Base-by-base conservation (phyloP, 495 filamentous ascomycete species). In the Articulospora tetracladia region DNA sequence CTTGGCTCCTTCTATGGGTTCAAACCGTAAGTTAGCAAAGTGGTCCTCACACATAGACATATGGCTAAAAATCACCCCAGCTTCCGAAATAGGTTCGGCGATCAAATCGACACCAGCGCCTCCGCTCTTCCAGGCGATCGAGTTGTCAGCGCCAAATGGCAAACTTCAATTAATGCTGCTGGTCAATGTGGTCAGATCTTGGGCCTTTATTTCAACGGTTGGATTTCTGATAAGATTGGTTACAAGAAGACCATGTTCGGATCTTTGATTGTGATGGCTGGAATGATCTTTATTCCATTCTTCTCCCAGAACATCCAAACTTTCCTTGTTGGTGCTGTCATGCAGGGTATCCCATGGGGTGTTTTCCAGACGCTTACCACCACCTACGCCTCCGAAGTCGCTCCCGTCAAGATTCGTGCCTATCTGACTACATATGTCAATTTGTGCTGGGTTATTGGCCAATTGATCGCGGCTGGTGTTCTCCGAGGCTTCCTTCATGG, bases 271-370 rank as follows among this genome's bases (percentile, higher is more conserved):
- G 58, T 74, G 24, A 64, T 83, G 52, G 77, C 68, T 27, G 74
- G 67, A 0, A 75, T 81, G 53, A 76, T 83, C 56, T 83, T 82
- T 70, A 75, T 85, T 57, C 73, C 76, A 1, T 83, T 86, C 76
- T 88, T 87, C 44, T 83, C 87, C 30, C 73, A 77, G 7, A 85
- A 75, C 60, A 77, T 90, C 49, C 68, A 81, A 39, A 69, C 82
- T 4, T 76, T 92, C 41, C 74, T 87, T 11, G 81, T 79, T 7
- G 87, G 82, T 28, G 86, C 86, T 66, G 79, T 91, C 36, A 75
- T 92, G 52, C 81, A 83, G 53, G 88, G 88, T 58, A 83, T 92
- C 58, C 86, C 88, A 1, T 91, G 87, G 87, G 88, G 58, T 86
- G 62, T 44, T 54, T 72, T 81, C 53, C 83, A 80, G 70, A 88